Evolutionary conservation across 169 alveolate genomes (phyloP).

Genomic region (Plasmodium sp.): DNA sequence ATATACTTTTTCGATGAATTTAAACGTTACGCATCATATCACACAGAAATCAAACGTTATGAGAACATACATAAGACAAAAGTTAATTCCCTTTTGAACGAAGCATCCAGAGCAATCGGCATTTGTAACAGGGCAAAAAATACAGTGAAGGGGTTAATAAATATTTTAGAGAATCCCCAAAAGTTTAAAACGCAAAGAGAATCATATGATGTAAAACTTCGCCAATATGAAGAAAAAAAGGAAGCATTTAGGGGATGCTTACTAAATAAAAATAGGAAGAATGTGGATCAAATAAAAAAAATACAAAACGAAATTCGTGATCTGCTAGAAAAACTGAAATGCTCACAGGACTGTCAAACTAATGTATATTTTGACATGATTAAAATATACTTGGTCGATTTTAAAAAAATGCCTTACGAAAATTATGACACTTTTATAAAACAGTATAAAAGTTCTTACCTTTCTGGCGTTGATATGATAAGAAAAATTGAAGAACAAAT

Average conservation of each 20-base stretch:
- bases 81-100: background rate
- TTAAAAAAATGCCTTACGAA: background rate
- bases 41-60: background rate
- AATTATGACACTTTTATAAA: background rate
- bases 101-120: background rate
- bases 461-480: background rate
- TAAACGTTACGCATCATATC: background rate
- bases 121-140: background rate
- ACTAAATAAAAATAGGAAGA: background rate
- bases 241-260: background rate
- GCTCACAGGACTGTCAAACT: background rate
- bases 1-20: background rate
- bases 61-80: background rate
- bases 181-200: background rate
- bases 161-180: background rate
- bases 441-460: background rate
- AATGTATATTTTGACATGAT: background rate
- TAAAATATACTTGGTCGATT: background rate
- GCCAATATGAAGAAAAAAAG: background rate
- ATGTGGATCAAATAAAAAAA: background rate
- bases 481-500: background rate
- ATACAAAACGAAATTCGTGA: background rate
- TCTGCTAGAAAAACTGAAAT: background rate
- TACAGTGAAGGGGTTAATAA: background rate
- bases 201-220: background rate